Base-by-base conservation (phyloP, 495 filamentous ascomycete genomes). In the Penicillium canescens region DNA sequence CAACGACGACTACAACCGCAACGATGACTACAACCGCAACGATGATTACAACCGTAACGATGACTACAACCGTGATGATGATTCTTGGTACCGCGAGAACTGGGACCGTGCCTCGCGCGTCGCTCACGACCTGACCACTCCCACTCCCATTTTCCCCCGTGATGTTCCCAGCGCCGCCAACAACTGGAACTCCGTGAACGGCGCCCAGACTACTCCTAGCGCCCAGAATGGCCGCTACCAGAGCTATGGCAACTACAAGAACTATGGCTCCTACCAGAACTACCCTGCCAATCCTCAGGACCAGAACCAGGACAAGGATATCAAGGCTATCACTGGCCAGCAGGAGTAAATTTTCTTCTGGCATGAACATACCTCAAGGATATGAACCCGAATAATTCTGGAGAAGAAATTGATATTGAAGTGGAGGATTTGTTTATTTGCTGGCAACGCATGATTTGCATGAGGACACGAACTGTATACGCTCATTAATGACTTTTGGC, bases 391-490 rank as follows among this genome's bases (percentile, higher is more conserved):
- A 42, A 54, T 23, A 42, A 42, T 38, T 24, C 6, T 42, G 40
- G 42, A 31, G 26, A 39, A n/a, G 4, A 18, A 20, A 56, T 45
- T 10, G 37, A 53, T 42, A 35, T 37, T 42, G 4, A 1, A 12
- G 6, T 34, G 36, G 39, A 34, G 24, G 8, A 24, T 36, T 26
- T 26, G 11, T 21, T 37, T 41, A 8, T 28, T 42, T 55, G 50
- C 13, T 57, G 40, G 46, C 42, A 50, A 28, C 43, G 51, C 41
- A 50, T 55, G 42, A 56, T 60, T 62, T 43, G 24, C 35, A 60
- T 49, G 60, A 63, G 37, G 48, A 55, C 56, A 60, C 60, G 63
- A 63, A 63, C 60, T 60, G 45, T 21, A 66, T 66, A 66, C 63
- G 36, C 56, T 66, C 63, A 42, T 66, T 66, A 46, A 55, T 52